Evolutionary conservation across 306 rosid species (phyloP), one percentile per base, ranked within the genome.

Genomic region (Trichosanthes cucumerina): DNA sequence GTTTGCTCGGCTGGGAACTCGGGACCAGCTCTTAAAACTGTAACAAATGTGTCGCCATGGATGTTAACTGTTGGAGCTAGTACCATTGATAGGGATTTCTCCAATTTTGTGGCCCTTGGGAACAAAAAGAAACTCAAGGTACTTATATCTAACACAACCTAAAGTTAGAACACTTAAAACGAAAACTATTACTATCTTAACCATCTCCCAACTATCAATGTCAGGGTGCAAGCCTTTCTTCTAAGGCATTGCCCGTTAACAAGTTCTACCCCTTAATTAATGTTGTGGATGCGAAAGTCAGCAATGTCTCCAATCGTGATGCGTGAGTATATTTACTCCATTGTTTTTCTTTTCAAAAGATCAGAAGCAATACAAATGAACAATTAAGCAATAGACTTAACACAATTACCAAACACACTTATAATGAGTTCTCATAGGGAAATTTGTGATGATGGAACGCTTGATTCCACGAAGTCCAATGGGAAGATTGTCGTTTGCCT

Each of bases 21-120:
- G 0, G 98, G 98, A 47, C 98, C 98, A 38, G 7, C 19, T 5
- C 88, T 92, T 36, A 49, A 68, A 1, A 88, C 86, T 53, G 77
- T 93, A 73, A 87, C 96, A 1, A 93, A 90, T 46, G 77, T 87
- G 43, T 90, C 98, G 2, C 98, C 98, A 1, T 93, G 98, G 98
- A 64, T 93, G 31, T 70, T 93, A 81, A 93, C 98, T 6, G 94
- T 93, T 50, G 98, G 83, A 50, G 97, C 98, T 21, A 90, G 91
- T 34, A 89, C 91, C 9, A 54, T 90, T 5, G 97, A 93, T 28
- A 88, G 97, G 15, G 64, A 90, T 34, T 94, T 94, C 82, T 8
- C 78, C 65, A 81, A 88, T 23, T 87, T 92, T 2, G 66, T 89
- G 73, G 66, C 78, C 76, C 89, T 94, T 4, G 86, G 78, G 59